These are phyloP conservation scores for Leucosporidium yakuticum DNA, from an alignment of 768 basidiomycete species.

Conservation along the genomic window DNA sequence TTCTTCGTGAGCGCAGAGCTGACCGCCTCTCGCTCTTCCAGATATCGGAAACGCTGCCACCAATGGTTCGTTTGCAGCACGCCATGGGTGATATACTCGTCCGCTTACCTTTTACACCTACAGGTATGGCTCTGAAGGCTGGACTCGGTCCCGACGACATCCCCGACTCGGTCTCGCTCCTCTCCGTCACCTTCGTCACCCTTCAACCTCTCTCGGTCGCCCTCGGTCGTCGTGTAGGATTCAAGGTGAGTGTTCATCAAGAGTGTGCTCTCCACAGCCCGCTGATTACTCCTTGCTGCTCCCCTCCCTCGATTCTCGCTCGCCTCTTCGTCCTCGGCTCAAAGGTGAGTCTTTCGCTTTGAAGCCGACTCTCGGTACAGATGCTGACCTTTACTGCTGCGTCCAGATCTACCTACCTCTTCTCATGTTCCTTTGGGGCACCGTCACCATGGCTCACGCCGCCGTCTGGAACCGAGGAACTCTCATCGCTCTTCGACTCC, in stretches of 20 bases:
- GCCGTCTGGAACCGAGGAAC: neutral
- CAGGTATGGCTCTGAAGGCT: conserved; percentile 10
- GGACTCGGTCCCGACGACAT: conserved; percentile 4
- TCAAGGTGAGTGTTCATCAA: neutral
- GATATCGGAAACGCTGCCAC: neutral
- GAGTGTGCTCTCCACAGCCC: no score
- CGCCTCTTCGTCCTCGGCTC: no score
- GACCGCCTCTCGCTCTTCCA: no score
- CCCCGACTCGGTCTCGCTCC: conserved; percentile 3
- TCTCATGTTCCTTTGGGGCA: conserved; percentile 1
- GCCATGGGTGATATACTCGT: neutral
- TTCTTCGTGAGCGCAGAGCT: no score
- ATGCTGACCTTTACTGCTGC: neutral
- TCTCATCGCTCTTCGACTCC: conserved; percentile 5
- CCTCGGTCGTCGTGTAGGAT: conserved; percentile 9
- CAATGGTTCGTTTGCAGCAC: neutral
- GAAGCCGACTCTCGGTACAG: no score
- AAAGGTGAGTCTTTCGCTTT: no score
- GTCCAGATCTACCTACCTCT: neutral
- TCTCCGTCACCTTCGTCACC: conserved; percentile 5
- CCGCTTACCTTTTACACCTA: neutral
- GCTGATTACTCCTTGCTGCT: no score
- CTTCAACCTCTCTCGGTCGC: conserved; percentile 7
- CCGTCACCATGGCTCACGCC: conserved; percentile 2
- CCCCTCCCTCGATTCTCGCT: no score